Conservation (phyloP, 129 eudicot species). For the Ambrosia artemisiifolia region DNA sequence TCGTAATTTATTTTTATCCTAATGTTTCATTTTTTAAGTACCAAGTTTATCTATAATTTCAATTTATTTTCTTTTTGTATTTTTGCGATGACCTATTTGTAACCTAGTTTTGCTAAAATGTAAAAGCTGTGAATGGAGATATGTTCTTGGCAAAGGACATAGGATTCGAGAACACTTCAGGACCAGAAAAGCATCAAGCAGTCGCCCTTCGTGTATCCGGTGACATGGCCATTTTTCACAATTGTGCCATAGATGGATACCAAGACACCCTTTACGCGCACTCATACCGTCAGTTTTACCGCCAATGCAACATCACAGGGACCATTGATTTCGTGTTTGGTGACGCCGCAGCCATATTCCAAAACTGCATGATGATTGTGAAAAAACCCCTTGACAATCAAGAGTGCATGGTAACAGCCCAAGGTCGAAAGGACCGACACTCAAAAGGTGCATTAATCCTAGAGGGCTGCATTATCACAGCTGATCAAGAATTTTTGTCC, state of each 20-base stretch:
- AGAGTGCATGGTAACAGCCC: conserved; percentile 53
- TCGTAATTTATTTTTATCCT: too few species aligned
- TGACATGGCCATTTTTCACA: conserved; percentile 18
- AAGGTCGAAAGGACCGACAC: conserved; percentile 31
- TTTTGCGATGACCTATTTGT: too few species aligned
- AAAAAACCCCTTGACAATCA: conserved; percentile 43
- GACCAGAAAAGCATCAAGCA: conserved; percentile 53
- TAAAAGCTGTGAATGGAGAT: conserved; percentile 49
- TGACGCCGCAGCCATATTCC: conserved; percentile 40
- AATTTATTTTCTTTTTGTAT: too few species aligned
- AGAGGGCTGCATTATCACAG: conserved; percentile 42
- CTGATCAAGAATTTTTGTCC: conserved; percentile 10
- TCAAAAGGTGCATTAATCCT: conserved; percentile 31
- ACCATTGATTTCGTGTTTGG: conserved; percentile 72
- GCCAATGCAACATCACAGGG: conserved; percentile 52
- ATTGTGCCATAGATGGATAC: conserved; percentile 19
- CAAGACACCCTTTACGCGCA: conserved; percentile 55
- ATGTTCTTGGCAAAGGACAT: conserved; percentile 43
- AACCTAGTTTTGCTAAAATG: too few species aligned
- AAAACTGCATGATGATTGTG: conserved; percentile 48
- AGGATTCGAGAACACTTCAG: conserved; percentile 62
- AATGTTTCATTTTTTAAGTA: too few species aligned
- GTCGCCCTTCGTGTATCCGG: conserved; percentile 48
- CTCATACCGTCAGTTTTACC: conserved; percentile 52
- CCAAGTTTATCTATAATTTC: too few species aligned